Base-by-base conservation (phyloP, 495 filamentous ascomycete species). In the Annulohypoxylon bovei region DNA sequence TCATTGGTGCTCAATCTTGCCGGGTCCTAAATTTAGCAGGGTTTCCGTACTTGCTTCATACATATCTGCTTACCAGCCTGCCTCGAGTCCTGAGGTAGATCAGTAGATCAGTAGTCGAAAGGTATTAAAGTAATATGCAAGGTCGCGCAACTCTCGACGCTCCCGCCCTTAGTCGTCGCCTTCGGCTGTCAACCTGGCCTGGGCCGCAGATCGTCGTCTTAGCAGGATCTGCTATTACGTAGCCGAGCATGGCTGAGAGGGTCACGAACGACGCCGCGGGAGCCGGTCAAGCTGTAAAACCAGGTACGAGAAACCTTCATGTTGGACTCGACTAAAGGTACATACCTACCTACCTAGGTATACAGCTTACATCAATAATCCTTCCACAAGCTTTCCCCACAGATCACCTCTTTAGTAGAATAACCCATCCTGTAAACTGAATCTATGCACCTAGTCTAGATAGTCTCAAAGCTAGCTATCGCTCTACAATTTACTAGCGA, bases 381-480 rank as follows among this genome's bases (percentile, higher is more conserved):
- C 57, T 59, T 42, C 50, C 53, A 44, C 53, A 50, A 71, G 68
- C 62, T 66, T 53, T 55, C 68, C 68, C 68, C 68, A 56, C 62
- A 66, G 40, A 66, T 62, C 56, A 37, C 35, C 57, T 61, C 62
- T 33, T 44, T 62, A 71, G 49, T 53, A 52, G 56, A 54, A 71
- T 71, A 65, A 49, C n/a, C 16, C 25, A 54, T 18, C 12, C 20
- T 23, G 6, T 25, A 14, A 63, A 49, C 27, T 33, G 28, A 53
- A 35, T 32, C 32, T 44, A 60, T 64, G 35, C 59, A 35, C 20
- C 58, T 47, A 56, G 7, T 35, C 32, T 9, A 4, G 11, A 35
- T 35, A 35, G 32, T 35, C 32, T 4, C n/a, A 9, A 4, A 35
- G 7, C 32, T 35, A 35, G 11, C n/a, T n/a, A 40, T 16, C 37